A percentile compares a stretch with the other conserved stretches of the same genome.
These are phyloP conservation scores for Parafenestella ontariensis DNA, from an alignment of 2,329 filamentous ascomycete genomes.

Conservation along the genomic window DNA sequence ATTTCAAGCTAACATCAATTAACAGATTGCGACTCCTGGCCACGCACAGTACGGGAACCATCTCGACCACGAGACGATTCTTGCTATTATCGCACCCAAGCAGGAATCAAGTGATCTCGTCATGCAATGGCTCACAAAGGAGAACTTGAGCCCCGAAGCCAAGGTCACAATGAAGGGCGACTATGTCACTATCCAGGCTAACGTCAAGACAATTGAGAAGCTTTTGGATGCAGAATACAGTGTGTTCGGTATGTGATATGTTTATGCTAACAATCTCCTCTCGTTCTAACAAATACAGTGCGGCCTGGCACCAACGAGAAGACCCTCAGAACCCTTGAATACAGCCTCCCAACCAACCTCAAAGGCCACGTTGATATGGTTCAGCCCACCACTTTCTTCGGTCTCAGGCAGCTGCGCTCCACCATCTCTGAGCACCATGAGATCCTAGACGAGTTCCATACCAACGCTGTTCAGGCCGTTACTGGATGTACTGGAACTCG, in stretches of 20 bases:
- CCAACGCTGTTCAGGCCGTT: slow-evolving; percentile 15
- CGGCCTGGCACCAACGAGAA: slow-evolving; percentile 15
- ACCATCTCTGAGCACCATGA: slow-evolving; percentile 25
- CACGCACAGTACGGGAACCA: slow-evolving; percentile 61
- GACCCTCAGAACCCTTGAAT: slow-evolving; percentile 17
- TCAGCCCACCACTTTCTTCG: slow-evolving; percentile 58
- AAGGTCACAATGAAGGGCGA: slow-evolving; percentile 60
- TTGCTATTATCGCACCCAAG: slow-evolving; percentile 58
- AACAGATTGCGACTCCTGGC: slow-evolving; percentile 56
- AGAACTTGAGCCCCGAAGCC: slow-evolving; percentile 47
- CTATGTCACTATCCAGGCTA: slow-evolving; percentile 60
- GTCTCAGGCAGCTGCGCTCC: slow-evolving; percentile 20
- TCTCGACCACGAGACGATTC: slow-evolving; percentile 56
- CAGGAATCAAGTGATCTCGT: slow-evolving; percentile 58
- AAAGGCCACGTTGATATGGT: slow-evolving; percentile 53
- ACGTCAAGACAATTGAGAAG: slow-evolving; percentile 57
- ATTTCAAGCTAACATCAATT: slow-evolving; percentile 1
- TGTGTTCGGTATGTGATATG: slow-evolving; percentile 47
- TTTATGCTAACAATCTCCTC: background rate
- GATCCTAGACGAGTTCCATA: slow-evolving; percentile 11
- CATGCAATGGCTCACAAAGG: slow-evolving; percentile 59
- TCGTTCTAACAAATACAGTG: slow-evolving; percentile 10
- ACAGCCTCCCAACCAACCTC: slow-evolving; percentile 41
- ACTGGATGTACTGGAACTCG: slow-evolving; percentile 21
- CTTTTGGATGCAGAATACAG: slow-evolving; percentile 55